Base-by-base conservation (phyloP, 805 yeast genomes). In the Kluyveromyces aestuarii region DNA sequence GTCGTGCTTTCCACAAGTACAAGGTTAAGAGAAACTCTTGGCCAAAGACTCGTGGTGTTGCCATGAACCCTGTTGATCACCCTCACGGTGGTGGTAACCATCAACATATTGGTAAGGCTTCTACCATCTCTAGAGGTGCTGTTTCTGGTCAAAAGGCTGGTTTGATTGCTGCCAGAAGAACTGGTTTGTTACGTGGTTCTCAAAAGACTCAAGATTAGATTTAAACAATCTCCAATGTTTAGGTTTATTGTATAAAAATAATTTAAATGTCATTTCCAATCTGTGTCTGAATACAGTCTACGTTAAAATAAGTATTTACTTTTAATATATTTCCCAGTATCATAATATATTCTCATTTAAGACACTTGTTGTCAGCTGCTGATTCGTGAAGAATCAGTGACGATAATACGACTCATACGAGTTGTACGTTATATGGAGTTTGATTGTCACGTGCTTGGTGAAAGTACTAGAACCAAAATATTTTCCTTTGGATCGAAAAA, bases 31-130 rank as follows among this genome's bases (percentile, higher is more conserved):
- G 98, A 81, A 89, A 93, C 96, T 88, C 96, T 63, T 93, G 98
- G 98, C 99, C 99, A 79, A 90, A 88, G 87, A 93, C 98, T 72
- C 89, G 98, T 82, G 99, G 98, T 91, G 98, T 91, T 74, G 99
- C 99, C 75, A 91, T 93, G 99, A 91, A 91, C 82, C 98, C 98
- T 76, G 99, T 91, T 75, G 99, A 91, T 76, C 99, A 91, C 82
- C 99, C 99, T 75, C 99, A 91, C 77, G 99, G 99, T 87, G 98
- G 99, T 91, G 99, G 99, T 91, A 90, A 90, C 96, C 98, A 91
- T 79, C 98, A 91, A 82, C 98, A 91, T 77, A 91, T 90, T 80
- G 98, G 98, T 89, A 91, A 91, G 84, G 97, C 98, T 71, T 91
- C 98, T 68, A 91, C 98, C 71, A 91, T 91, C 70, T 84, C 96